Percentiles rank a stretch among this genome's conserved stretches.
These are phyloP conservation scores for Lathyrus tuberosus DNA, from an alignment of 306 rosid genomes.

Conservation along the genomic window DNA sequence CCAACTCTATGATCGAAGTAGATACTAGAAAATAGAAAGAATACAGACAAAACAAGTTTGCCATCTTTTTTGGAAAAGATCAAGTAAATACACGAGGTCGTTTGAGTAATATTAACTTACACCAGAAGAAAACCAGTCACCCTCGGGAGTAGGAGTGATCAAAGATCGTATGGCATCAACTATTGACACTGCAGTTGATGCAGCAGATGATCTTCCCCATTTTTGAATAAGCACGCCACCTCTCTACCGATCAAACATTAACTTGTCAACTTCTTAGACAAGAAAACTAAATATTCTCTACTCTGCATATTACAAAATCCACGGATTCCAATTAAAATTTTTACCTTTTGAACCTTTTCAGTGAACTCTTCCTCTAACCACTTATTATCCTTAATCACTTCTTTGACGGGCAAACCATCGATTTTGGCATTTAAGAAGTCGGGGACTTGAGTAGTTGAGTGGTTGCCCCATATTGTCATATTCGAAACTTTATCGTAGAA, in stretches of 20 bases:
- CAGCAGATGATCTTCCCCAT: constrained; percentile 99
- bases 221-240: constrained; percentile 87
- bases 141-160: constrained; percentile 88
- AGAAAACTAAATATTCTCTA: constrained; percentile 18
- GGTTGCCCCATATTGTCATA: constrained; percentile 97
- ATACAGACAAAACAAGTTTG: constrained; percentile 3
- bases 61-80: neutral
- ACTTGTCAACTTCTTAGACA: constrained; percentile 33
- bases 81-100: neutral
- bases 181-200: constrained; percentile 88
- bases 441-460: constrained; percentile 99
- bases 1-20: constrained; percentile 29
- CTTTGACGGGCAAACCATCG: constrained; percentile 79
- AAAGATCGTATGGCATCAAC: constrained; percentile 87
- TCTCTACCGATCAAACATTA: constrained; percentile 60
- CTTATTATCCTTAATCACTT: constrained; percentile 80
- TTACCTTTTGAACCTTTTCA: constrained; percentile 83
- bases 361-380: constrained; percentile 98
- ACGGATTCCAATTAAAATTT: constrained; percentile 15
- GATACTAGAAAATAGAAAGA: neutral
- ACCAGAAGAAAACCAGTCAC: constrained; percentile 97
- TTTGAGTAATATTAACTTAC: constrained; percentile 56
- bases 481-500: constrained; percentile 96
- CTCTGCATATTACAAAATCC: constrained; percentile 5
- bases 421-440: constrained; percentile 93